Evolutionary conservation across 163 green algal species (phyloP).

Genomic region (Chloromonas sp.): DNA sequence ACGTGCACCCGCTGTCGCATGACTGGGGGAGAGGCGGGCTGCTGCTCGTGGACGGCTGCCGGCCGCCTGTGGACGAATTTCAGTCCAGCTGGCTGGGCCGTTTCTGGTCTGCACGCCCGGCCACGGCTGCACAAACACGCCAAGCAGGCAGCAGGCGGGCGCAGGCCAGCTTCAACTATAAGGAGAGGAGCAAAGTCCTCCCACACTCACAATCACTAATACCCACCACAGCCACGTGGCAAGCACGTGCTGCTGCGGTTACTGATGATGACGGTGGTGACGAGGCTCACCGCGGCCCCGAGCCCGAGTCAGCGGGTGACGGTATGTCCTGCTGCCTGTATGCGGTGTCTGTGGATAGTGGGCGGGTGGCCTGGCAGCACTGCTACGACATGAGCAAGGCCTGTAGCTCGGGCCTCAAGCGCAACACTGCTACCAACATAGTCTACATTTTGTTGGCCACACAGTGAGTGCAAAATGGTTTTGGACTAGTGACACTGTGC

Average conservation of each 20-base stretch:
- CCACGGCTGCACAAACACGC: background rate
- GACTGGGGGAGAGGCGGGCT: background rate
- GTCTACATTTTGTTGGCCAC: constrained; percentile 1
- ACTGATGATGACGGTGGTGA: background rate
- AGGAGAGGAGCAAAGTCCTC: too few species aligned
- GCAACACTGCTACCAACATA: background rate
- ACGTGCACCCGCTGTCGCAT: background rate
- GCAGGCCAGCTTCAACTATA: too few species aligned
- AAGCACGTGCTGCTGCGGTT: too few species aligned
- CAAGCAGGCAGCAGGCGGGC: too few species aligned
- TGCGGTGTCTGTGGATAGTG: background rate
- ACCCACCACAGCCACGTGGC: too few species aligned
- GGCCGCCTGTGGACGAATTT: background rate
- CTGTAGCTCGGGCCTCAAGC: background rate
- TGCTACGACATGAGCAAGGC: constrained; percentile 5
- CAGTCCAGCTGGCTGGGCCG: background rate
- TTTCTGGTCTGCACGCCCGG: background rate
- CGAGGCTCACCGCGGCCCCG: background rate
- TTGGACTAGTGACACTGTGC: too few species aligned
- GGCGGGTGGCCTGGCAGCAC: background rate
- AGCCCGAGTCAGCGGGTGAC: background rate
- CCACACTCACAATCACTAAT: too few species aligned
- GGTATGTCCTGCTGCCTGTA: constrained; percentile 5
- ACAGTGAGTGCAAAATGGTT: background rate
- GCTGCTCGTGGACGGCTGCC: constrained; percentile 8